Conservation (phyloP, 2,329 filamentous ascomycete species). For the Dactylonectria estremocensis region DNA sequence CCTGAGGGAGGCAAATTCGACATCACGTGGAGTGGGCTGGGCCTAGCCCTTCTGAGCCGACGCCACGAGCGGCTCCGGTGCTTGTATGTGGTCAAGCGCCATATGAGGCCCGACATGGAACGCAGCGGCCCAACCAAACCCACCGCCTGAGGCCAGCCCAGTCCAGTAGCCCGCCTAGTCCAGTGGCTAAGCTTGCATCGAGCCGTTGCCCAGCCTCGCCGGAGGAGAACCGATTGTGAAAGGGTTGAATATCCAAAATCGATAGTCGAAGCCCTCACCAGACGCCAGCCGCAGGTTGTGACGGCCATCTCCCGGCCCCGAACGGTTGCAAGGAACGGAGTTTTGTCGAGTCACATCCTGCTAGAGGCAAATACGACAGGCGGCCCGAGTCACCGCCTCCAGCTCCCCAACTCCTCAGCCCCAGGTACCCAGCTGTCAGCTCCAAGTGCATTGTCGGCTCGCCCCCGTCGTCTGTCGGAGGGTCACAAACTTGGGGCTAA, state of each 20-base stretch:
- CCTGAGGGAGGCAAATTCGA: conserved; percentile 34
- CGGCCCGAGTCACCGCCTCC: conserved; percentile 18
- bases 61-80: conserved; percentile 36
- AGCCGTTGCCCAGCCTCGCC: conserved; percentile 23
- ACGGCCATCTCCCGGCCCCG: not conserved
- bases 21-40: conserved; percentile 37
- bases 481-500: conserved; percentile 43
- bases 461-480: conserved; percentile 35
- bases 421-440: conserved; percentile 21
- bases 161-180: conserved; percentile 9
- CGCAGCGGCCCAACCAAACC: conserved; percentile 34
- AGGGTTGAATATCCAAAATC: conserved; percentile 9
- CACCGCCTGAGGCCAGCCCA: conserved; percentile 16
- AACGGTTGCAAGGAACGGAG: not conserved
- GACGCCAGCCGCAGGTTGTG: conserved; percentile 1
- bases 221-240: not conserved
- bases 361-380: conserved; percentile 5
- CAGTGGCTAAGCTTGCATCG: conserved; percentile 5
- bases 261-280: conserved; percentile 9
- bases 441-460: conserved; percentile 29
- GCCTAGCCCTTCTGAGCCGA: conserved; percentile 12
- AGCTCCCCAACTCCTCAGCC: not conserved
- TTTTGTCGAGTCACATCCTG: conserved; percentile 1
- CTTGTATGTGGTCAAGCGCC: conserved; percentile 30
- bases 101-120: conserved; percentile 27